Conservation (phyloP, 2,329 filamentous ascomycete genomes). For the Cryphonectria parasitica region DNA sequence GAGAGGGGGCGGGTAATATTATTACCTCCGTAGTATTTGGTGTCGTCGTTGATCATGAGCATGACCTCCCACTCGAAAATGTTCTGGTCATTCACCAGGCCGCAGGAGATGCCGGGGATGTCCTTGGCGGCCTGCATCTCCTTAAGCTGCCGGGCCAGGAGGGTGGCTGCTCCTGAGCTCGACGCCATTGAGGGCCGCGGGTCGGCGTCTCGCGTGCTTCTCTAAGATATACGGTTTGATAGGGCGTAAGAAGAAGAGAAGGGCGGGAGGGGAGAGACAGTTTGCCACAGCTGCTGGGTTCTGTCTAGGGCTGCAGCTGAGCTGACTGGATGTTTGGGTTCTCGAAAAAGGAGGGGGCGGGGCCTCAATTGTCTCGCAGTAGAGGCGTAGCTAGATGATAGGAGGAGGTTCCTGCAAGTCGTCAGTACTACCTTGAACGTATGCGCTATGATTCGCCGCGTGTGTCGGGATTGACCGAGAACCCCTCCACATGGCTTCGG, state of each 20-base stretch:
- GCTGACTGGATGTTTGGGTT: background rate
- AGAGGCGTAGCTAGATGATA: background rate
- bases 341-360: background rate
- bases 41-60: constrained; percentile 96
- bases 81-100: constrained; percentile 80
- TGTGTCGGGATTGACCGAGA: background rate
- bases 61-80: constrained; percentile 99
- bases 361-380: background rate
- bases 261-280: background rate
- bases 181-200: constrained; percentile 35
- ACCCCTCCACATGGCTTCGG: no score
- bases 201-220: constrained; percentile 13
- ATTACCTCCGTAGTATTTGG: constrained; percentile 87
- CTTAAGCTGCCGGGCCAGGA: constrained; percentile 86
- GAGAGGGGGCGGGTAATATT: background rate
- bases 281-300: background rate
- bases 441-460: background rate
- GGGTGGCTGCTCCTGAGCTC: constrained; percentile 48
- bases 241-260: background rate
- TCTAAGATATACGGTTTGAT: background rate
- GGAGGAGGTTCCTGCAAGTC: background rate
- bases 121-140: constrained; percentile 92
- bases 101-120: constrained; percentile 92
- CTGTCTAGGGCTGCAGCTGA: background rate
- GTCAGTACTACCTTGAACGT: background rate